phyloP scores from a whole-genome alignment of 139 green algal genomes.

The Dunaliella sp. region DNA sequence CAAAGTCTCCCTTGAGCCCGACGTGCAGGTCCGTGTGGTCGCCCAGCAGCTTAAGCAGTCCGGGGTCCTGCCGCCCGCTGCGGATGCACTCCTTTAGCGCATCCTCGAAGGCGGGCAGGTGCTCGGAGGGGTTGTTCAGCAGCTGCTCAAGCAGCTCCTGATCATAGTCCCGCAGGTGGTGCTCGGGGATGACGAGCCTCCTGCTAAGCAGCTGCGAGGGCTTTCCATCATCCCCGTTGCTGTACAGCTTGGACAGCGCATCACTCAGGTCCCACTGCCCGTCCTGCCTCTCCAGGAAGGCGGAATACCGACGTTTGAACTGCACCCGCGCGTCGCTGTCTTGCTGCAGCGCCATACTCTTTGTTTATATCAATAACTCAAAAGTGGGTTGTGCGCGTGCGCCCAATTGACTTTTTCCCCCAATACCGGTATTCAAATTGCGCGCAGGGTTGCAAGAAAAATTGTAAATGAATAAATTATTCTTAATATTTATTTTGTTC shows the following conservation, averaged over 20 bases:
- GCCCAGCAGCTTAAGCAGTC: conserved; percentile 39
- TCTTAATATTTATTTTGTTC: too few relatives aligned
- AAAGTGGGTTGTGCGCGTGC: too few relatives aligned
- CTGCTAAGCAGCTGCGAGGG: conserved; percentile 34
- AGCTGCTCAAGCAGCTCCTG: conserved; percentile 64
- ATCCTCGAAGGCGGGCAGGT: conserved; percentile 84
- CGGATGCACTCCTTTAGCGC: conserved; percentile 73
- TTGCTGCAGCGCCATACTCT: neutral
- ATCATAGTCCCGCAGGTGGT: conserved; percentile 80
- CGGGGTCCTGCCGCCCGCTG: conserved; percentile 33
- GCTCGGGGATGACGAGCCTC: conserved; percentile 62
- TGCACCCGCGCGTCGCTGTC: conserved; percentile 51
- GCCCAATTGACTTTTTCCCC: too few relatives aligned
- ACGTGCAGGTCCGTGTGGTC: conserved; percentile 60
- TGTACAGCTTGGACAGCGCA: conserved; percentile 55
- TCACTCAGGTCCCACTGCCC: conserved; percentile 56
- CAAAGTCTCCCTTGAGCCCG: conserved; percentile 89
- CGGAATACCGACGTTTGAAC: conserved; percentile 71
- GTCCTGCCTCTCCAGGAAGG: conserved; percentile 78
- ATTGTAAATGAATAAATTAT: too few relatives aligned
- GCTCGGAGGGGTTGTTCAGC: conserved; percentile 70
- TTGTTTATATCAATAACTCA: too few relatives aligned
- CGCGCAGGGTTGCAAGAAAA: too few relatives aligned
- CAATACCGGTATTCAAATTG: too few relatives aligned
- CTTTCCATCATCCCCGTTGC: conserved; percentile 35